Conservation (phyloP, 2,329 filamentous ascomycete species). For the Verticillium albo-atrum region DNA sequence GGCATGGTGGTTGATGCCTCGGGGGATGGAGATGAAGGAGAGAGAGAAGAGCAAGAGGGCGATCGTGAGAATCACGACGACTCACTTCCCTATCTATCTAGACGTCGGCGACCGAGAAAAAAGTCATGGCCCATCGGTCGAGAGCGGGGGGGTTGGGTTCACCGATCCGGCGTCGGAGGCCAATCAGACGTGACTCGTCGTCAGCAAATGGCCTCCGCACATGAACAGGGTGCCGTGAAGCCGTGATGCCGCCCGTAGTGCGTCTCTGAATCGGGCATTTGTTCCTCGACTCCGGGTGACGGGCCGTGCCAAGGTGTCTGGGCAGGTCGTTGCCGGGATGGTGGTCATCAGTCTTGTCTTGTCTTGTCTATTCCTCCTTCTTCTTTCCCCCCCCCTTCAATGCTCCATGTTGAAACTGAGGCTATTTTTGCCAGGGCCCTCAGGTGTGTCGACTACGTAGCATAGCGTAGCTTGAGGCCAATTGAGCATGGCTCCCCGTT, state of each 20-base stretch:
- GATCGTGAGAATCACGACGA: not conserved
- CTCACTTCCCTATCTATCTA: not conserved
- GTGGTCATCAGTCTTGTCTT: too few species aligned
- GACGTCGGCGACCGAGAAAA: not conserved
- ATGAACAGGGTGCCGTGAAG: not conserved
- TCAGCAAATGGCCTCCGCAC: not conserved
- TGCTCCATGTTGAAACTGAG: too few species aligned
- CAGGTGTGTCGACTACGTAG: too few species aligned
- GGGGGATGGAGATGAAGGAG: not conserved
- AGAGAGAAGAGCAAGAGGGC: not conserved
- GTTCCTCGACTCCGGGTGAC: not conserved
- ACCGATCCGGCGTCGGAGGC: not conserved
- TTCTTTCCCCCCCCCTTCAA: too few species aligned
- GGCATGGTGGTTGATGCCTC: slow-evolving; percentile 3
- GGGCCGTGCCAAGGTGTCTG: not conserved
- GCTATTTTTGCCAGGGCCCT: too few species aligned
- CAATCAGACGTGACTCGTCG: not conserved
- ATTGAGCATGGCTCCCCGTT: too few species aligned
- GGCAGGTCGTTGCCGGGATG: not conserved
- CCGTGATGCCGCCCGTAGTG: not conserved
- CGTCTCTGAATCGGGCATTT: not conserved
- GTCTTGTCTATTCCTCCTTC: too few species aligned
- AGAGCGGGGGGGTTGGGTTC: not conserved
- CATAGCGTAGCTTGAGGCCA: too few species aligned
- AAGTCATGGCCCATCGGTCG: not conserved